Base-by-base conservation (phyloP, 2,329 filamentous ascomycete genomes). In the Cladophialophora chaetospira region DNA sequence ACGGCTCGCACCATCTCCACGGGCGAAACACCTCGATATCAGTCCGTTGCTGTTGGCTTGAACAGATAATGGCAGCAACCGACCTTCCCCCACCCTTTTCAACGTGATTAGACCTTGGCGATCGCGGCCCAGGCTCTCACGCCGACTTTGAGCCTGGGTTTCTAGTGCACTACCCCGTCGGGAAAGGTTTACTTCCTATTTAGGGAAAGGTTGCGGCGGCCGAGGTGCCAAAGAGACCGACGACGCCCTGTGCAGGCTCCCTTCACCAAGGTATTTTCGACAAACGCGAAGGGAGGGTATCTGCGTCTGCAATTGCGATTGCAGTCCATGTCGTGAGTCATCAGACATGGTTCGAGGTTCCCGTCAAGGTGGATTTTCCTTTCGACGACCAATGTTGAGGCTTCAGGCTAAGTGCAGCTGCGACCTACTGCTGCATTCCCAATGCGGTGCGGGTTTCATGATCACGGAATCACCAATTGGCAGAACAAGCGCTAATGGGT, bases 1-100 rank as follows among this genome's bases (percentile, higher is more conserved):
- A 28, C 48, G 36, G 48, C 25, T 42, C 48, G 48, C 48, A 51
- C 10, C 21, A 1, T 51, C 36, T 33, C 48, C 48, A 36, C 48
- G 25, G 48, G 8, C 25, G 10, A 26, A 33, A 19, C n/a, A n/a
- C n/a, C n/a, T n/a, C n/a, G n/a, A n/a, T n/a, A n/a, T n/a, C n/a
- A n/a, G n/a, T n/a, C n/a, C n/a, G n/a, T n/a, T n/a, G n/a, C n/a
- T n/a, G n/a, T n/a, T n/a, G n/a, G n/a, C n/a, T n/a, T n/a, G n/a
- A n/a, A n/a, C n/a, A n/a, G n/a, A n/a, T n/a, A n/a, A n/a, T n/a
- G n/a, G n/a, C n/a, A n/a, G n/a, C n/a, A n/a, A n/a, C n/a, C n/a
- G n/a, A n/a, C n/a, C n/a, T n/a, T n/a, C n/a, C n/a, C n/a, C n/a
- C n/a, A n/a, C n/a, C n/a, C n/a, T n/a, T n/a, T n/a, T n/a, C n/a